Base-by-base conservation (phyloP, 257 asterid genomes). In the Lithospermum erythrorhizon region DNA sequence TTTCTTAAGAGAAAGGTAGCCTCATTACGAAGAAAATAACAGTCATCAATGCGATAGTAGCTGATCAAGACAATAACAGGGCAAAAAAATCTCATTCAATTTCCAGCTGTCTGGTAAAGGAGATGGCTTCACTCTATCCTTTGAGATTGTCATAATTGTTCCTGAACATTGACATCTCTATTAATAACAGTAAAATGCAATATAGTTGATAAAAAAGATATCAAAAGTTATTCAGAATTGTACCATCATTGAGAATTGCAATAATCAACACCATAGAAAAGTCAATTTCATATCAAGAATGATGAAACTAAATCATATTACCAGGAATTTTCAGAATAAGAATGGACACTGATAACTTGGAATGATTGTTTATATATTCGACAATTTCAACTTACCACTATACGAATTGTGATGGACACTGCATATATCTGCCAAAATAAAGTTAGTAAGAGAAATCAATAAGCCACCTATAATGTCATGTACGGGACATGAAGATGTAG, bases 41-140 rank as follows among this genome's bases (percentile, higher is more conserved):
- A 16, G 95, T 91, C 96, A 88, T 91, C 83, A 91, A 24, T 32
- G 89, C 98, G 68, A 82, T n/a, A 80, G 73, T 91, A 91, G 61
- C 95, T 94, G 61, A 95, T 96, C 59, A 91, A 95, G 53, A 83
- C 94, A n/a, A 88, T 1, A 22, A 95, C 98, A 15, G 98, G 63
- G 96, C 89, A 19, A 91, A 91, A 91, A 91, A 35, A 91, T 88
- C 73, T 91, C 98, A 41, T 79, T 86, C 71, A 91, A 65, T 30
- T 90, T 90, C 98, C 98, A 90, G 87, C 98, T 90, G 70, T 90
- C 98, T 19, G 96, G 96, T 72, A 88, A 30, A 45, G 98, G 98
- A 62, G 98, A 91, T 30, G 98, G 94, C 83, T 91, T 91, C 75
- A 91, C 98, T 76, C 98, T 83, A 59, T 91, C 96, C 85, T 87